Conservation (phyloP, 768 basidiomycete species). For the Asterophora parasitica region DNA sequence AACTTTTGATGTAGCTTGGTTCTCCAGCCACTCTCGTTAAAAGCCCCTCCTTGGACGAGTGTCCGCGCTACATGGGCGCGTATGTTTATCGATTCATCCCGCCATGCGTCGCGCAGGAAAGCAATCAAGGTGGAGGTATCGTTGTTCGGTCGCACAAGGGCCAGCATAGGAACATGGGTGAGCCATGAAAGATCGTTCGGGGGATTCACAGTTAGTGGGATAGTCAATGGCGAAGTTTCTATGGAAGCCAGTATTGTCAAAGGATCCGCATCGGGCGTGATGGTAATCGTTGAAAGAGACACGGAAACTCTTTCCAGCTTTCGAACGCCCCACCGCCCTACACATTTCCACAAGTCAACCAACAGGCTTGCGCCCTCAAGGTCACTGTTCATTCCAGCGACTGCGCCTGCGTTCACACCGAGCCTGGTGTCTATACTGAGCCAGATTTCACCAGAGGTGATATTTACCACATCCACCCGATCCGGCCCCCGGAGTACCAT, state of each 20-base stretch:
- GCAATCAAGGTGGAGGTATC: slow-evolving; percentile 42
- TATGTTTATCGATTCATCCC: slow-evolving; percentile 42
- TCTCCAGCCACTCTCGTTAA: slow-evolving; percentile 45
- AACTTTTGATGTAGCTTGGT: slow-evolving; percentile 34
- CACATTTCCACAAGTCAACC: slow-evolving; percentile 50
- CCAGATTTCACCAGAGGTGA: slow-evolving; percentile 60
- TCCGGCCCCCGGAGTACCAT: slow-evolving; percentile 59
- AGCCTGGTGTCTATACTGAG: slow-evolving; percentile 50
- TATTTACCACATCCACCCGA: slow-evolving; percentile 55
- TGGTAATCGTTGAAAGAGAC: slow-evolving; percentile 43
- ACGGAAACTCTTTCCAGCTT: slow-evolving; percentile 53
- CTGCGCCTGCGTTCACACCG: slow-evolving; percentile 63
- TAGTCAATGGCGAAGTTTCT: slow-evolving; percentile 42
- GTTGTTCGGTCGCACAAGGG: slow-evolving; percentile 49
- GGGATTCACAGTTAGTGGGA: slow-evolving; percentile 53
- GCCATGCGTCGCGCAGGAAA: slow-evolving; percentile 60
- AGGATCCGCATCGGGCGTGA: slow-evolving; percentile 41
- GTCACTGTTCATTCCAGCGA: slow-evolving; percentile 50
- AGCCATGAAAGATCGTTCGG: slow-evolving; percentile 55
- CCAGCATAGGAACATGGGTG: slow-evolving; percentile 43
- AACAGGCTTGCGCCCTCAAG: slow-evolving; percentile 37
- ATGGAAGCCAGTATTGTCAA: slow-evolving; percentile 41
- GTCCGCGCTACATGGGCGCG: slow-evolving; percentile 38
- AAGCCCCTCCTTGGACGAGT: slow-evolving; percentile 46
- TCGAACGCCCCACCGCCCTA: slow-evolving; percentile 66